Evolutionary conservation across 345 rosid genomes (phyloP).

Genomic region (Eucalyptus urophylla): DNA sequence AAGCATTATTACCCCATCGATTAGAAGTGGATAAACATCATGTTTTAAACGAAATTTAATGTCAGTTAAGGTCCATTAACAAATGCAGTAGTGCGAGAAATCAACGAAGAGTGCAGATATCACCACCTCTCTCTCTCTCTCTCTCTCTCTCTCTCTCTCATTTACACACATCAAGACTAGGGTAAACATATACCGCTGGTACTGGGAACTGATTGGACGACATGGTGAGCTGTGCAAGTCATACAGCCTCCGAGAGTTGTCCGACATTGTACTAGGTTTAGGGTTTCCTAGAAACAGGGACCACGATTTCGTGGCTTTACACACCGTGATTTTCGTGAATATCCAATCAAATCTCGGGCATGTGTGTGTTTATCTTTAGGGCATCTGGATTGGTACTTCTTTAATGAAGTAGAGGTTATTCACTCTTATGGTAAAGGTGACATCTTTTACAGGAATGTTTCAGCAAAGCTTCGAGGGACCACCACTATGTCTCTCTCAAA

Average conservation of each 20-base stretch:
- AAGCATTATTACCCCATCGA: neutral
- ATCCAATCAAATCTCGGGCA: slow-evolving; percentile 42
- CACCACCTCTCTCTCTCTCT: neutral
- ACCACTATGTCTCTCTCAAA: neutral
- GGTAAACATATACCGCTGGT: neutral
- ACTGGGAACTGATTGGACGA: neutral
- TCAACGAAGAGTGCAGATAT: neutral
- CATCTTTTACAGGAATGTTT: neutral
- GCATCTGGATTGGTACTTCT: neutral
- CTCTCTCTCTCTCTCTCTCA: neutral
- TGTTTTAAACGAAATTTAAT: neutral
- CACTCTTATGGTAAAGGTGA: neutral
- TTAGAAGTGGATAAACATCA: neutral
- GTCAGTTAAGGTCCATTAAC: neutral
- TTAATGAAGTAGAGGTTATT: neutral
- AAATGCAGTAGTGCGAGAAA: neutral
- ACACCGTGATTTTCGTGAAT: slow-evolving; percentile 38
- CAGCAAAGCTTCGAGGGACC: neutral
- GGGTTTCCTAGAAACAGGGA: slow-evolving; percentile 49
- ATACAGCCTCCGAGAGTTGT: neutral
- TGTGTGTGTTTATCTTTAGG: slow-evolving; percentile 24
- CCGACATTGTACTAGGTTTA: slow-evolving; percentile 3
- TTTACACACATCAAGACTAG: neutral
- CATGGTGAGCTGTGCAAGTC: neutral
- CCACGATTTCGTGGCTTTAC: slow-evolving; percentile 53